Conservation (phyloP, 2,329 filamentous ascomycete species). For the Exophiala xenobiotica region DNA sequence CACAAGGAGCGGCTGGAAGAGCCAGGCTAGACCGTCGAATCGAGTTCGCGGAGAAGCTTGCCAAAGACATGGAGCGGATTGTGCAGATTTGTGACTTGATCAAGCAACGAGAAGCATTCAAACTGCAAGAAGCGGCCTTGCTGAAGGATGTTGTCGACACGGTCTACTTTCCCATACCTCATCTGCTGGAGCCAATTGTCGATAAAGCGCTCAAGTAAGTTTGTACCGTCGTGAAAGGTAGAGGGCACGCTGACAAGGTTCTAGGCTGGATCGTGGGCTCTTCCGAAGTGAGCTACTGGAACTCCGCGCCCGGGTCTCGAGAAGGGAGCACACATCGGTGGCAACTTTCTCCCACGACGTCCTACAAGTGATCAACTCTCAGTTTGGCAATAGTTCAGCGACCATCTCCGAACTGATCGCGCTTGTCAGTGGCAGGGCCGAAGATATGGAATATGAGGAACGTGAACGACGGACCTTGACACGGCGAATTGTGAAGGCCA, state of each 20-base stretch:
- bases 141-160: conserved; percentile 79
- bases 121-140: conserved; percentile 72
- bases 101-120: conserved; percentile 72
- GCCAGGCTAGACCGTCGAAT: conserved; percentile 77
- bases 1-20: conserved; percentile 83
- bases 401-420: conserved; percentile 50
- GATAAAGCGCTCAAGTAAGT: conserved; percentile 80
- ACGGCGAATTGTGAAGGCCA: conserved; percentile 81
- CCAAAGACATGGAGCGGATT: conserved; percentile 75
- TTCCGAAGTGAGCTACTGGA: conserved; percentile 56
- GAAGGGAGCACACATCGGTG: conserved; percentile 61
- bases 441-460: conserved; percentile 59
- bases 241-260: conserved; percentile 19
- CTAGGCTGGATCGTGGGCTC: conserved; percentile 49
- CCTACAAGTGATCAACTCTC: conserved; percentile 55
- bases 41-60: conserved; percentile 69
- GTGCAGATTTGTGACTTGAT: conserved; percentile 68
- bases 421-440: conserved; percentile 49
- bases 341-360: conserved; percentile 61
- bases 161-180: conserved; percentile 86
- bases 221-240: too few species aligned
- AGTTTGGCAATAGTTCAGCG: conserved; percentile 51
- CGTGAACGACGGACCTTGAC: conserved; percentile 81
- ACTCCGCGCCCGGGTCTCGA: conserved; percentile 54
- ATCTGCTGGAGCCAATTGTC: conserved; percentile 72